Evolutionary conservation across 176 grass and related monocot species (phyloP).

Genomic region (Oryza longistaminata): DNA sequence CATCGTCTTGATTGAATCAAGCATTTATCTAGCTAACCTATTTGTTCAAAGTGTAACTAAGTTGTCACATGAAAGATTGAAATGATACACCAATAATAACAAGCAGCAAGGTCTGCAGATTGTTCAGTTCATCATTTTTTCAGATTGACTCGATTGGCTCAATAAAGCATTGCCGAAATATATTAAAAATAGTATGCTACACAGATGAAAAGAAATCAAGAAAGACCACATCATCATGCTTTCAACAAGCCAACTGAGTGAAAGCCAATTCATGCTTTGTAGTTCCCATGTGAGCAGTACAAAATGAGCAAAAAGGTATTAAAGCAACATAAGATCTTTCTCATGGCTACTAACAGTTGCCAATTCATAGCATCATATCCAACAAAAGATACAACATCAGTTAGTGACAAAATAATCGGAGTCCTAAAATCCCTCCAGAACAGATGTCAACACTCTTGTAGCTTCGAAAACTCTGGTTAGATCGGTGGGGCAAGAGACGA

Average conservation of each 20-base stretch:
- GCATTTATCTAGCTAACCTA: slow-evolving; percentile 15
- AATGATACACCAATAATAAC: slow-evolving; percentile 2
- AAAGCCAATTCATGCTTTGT: not conserved
- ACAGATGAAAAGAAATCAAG: not conserved
- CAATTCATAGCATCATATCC: not conserved
- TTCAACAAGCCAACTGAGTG: not conserved
- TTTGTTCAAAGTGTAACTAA: slow-evolving; percentile 17
- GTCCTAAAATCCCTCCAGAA: not conserved
- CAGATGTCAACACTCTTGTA: not conserved
- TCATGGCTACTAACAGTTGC: not conserved
- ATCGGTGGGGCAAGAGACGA: not conserved
- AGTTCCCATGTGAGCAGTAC: not conserved
- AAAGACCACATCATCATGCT: not conserved
- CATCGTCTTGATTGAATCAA: slow-evolving; percentile 60
- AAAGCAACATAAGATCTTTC: not conserved
- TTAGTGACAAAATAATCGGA: slow-evolving; percentile 13
- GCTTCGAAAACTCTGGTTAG: not conserved
- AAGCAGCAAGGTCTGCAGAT: not conserved
- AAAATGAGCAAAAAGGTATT: not conserved
- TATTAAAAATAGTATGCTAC: not conserved
- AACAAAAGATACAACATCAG: not conserved
- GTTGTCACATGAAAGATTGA: not conserved
- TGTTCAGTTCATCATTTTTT: not conserved
- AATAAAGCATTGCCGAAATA: not conserved
- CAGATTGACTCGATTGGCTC: not conserved